These are phyloP conservation scores for Sarcodon sp. DNA, from an alignment of 768 basidiomycete species.

Conservation along the genomic window DNA sequence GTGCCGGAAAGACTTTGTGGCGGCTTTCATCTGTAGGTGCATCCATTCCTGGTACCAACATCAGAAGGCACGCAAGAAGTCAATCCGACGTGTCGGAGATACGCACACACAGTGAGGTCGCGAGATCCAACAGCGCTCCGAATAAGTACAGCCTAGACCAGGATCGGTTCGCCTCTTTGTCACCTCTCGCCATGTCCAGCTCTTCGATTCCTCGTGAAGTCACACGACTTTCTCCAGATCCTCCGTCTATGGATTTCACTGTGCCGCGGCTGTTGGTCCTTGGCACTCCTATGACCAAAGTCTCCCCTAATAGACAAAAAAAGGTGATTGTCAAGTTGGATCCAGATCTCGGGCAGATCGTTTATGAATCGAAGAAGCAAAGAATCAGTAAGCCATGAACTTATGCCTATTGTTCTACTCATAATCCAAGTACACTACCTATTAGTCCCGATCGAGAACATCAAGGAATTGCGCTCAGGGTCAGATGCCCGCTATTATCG, in stretches of 20 bases:
- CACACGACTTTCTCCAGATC: neutral
- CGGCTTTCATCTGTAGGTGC: no score
- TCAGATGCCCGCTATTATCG: slow-evolving; percentile 60
- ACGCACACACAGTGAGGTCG: neutral
- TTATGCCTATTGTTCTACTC: neutral
- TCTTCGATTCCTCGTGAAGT: neutral
- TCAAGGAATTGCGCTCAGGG: slow-evolving; percentile 77
- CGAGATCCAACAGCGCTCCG: neutral
- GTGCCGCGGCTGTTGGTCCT: slow-evolving; percentile 46
- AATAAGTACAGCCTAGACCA: neutral
- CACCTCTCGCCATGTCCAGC: neutral
- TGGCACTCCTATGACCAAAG: slow-evolving; percentile 72
- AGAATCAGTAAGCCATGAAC: slow-evolving; percentile 39
- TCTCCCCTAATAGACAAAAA: slow-evolving; percentile 68
- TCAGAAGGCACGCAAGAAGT: no score
- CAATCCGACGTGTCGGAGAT: no score
- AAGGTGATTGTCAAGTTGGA: slow-evolving; percentile 59
- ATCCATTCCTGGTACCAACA: no score
- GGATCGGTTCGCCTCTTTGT: neutral
- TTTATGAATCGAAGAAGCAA: slow-evolving; percentile 63
- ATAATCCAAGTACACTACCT: neutral
- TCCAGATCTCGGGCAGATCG: slow-evolving; percentile 68
- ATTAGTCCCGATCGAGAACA: slow-evolving; percentile 72
- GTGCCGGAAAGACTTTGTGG: no score
- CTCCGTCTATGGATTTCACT: slow-evolving; percentile 21